These are phyloP conservation scores for Myxozyma kluyveri DNA, from an alignment of 805 yeast genomes.

Conservation along the genomic window DNA sequence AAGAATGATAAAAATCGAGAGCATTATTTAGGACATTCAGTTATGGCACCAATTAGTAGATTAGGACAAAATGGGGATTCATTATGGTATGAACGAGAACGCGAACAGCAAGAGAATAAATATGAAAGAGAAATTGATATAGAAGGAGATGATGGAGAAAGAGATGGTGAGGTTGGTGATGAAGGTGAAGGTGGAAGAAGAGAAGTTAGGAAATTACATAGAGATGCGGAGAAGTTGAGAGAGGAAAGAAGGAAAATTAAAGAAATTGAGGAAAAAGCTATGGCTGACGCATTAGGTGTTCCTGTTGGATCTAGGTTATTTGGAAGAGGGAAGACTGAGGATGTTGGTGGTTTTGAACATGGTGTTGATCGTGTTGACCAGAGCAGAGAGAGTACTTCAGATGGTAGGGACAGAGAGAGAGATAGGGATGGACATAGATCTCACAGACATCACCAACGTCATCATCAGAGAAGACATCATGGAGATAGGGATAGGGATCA, in stretches of 20 bases:
- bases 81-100: constrained; percentile 33
- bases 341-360: too few relatives aligned
- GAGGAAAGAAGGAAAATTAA: constrained; percentile 19
- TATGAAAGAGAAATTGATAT: background rate
- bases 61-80: constrained; percentile 30
- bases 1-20: constrained; percentile 33
- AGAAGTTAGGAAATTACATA: background rate
- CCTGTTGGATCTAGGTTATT: constrained; percentile 2
- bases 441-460: constrained; percentile 4
- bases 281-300: constrained; percentile 28
- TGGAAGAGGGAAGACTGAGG: too few relatives aligned
- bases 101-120: background rate
- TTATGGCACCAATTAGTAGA: constrained; percentile 35
- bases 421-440: constrained; percentile 3
- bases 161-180: constrained; percentile 5
- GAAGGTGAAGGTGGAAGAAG: background rate
- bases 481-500: constrained; percentile 1
- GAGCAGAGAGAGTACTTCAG: constrained; percentile 5
- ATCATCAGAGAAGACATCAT: background rate
- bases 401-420: background rate
- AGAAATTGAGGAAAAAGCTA: constrained; percentile 28
- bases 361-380: background rate
- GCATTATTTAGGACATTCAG: constrained; percentile 34
- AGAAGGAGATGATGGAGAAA: constrained; percentile 2
- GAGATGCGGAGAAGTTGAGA: background rate